Percentiles rank a stretch among this genome's conserved stretches.
phyloP scores from a whole-genome alignment of 768 basidiomycete species.

The Hygrocybe coccinea region DNA sequence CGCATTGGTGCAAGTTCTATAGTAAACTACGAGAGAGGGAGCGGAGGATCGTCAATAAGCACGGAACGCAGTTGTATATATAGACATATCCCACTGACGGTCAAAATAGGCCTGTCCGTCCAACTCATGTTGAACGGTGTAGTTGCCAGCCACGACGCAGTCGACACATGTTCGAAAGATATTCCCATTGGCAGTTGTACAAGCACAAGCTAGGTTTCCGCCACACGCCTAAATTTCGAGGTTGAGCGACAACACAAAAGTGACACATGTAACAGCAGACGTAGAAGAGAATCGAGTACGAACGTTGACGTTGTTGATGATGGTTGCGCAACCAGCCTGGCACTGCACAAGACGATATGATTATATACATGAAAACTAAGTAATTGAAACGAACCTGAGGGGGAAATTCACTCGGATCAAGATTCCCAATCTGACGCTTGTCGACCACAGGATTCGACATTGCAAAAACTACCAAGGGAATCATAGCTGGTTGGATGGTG shows the following conservation, averaged over 20 bases:
- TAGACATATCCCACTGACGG: not conserved
- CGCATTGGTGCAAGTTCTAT: too few species aligned
- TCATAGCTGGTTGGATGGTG: not conserved
- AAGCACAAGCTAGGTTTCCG: not conserved
- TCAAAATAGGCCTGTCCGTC: not conserved
- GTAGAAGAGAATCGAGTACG: not conserved
- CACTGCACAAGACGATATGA: too few species aligned
- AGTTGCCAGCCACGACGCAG: not conserved
- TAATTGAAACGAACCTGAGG: not conserved
- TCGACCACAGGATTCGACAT: not conserved
- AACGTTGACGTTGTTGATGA: not conserved
- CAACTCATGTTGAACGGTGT: not conserved
- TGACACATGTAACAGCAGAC: not conserved
- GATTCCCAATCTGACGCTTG: not conserved
- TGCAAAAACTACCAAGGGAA: not conserved
- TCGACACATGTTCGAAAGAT: not conserved
- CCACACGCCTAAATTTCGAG: not conserved
- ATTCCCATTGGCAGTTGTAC: not conserved
- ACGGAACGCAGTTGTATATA: too few species aligned
- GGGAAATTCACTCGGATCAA: not conserved
- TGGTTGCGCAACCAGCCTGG: not conserved
- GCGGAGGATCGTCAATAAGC: too few species aligned
- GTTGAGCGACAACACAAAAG: too few species aligned
- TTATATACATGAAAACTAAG: too few species aligned
- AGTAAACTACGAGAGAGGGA: too few species aligned